Base-by-base conservation (phyloP, 805 yeast species). In the Ogataea ganodermae region DNA sequence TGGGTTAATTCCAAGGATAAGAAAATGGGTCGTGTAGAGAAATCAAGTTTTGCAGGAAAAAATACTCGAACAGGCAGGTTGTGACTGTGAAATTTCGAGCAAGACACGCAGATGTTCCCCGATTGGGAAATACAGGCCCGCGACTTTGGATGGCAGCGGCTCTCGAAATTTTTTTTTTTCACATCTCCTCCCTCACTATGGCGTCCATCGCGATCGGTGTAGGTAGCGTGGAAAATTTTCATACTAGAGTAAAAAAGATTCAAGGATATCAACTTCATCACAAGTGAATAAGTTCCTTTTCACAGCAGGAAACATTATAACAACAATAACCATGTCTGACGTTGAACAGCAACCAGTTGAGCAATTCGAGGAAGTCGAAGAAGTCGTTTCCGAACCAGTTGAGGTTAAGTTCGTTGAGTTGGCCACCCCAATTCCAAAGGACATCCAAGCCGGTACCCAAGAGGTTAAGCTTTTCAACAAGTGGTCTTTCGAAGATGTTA, bases 401-500 rank as follows among this genome's bases (percentile, higher is more conserved):
- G 86, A 80, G 75, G 80, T 86, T 68, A 83, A 83, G 76, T 78
- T 81, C 61, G 88, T 83, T 69, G 88, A 83, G 71, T 83, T 89
- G 75, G 96, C 96, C 73, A 91, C 98, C 66, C 80, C 92, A 69
- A 90, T 94, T 73, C 98, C 99, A 78, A 89, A 85, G 74, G 97
- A 89, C 46, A 89, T 94, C 71, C 95, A 89, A 79, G 86, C 84
- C 73, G 97, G 96, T 77, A 89, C 92, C 74, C 85, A 83, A 73
- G 96, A 89, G 80, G 86, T 94, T 77, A 92, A 90, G 80, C 85
- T 94, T 71, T 94, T 94, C 92, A 94, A 94, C 96, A 94, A 92
- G 80, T 94, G 99, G 99, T 84, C 97, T 62, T 95, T 88, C 73
- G 96, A 91, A 77, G 97, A 89, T 56, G 94, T 94, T 69, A 94